These are phyloP conservation scores for Avena insularis DNA, from an alignment of 176 grass and related monocot genomes.

Conservation along the genomic window DNA sequence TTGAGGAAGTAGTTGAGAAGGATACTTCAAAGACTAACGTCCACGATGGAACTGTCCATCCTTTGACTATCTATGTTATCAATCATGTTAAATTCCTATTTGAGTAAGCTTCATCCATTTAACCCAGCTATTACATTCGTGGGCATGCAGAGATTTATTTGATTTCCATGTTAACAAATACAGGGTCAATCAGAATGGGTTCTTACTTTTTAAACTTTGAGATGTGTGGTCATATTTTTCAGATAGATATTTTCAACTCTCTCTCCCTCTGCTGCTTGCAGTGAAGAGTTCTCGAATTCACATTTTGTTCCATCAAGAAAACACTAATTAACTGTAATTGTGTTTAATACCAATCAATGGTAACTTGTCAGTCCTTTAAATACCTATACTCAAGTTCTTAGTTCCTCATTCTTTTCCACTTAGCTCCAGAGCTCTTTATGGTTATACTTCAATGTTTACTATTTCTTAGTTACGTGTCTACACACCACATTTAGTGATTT, in stretches of 20 bases:
- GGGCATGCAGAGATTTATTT: background rate
- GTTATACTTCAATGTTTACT: constrained; percentile 26
- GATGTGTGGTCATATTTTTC: background rate
- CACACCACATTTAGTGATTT: background rate
- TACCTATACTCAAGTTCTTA: constrained; percentile 8
- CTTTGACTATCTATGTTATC: constrained; percentile 93
- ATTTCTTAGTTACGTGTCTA: background rate
- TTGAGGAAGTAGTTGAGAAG: constrained; percentile 89
- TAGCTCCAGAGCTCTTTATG: constrained; percentile 13
- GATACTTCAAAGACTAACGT: constrained; percentile 90
- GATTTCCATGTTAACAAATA: constrained; percentile 4
- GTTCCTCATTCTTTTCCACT: too few relatives aligned
- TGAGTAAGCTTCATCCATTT: constrained; percentile 63
- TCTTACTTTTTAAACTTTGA: background rate
- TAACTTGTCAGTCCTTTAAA: background rate
- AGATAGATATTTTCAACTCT: constrained; percentile 11
- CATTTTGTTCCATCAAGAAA: constrained; percentile 8
- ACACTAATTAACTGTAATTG: constrained; percentile 16
- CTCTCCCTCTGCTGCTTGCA: constrained; percentile 7
- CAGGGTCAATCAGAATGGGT: constrained; percentile 2
- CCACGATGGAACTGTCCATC: constrained; percentile 94
- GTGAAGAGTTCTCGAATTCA: background rate
- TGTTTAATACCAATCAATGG: constrained; percentile 9
- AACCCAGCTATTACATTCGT: constrained; percentile 29
- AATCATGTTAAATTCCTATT: constrained; percentile 95